A percentile compares a stretch with the other conserved stretches of the same genome.
Conservation (phyloP, 257 asterid genomes). For the Dorcoceras hygrometricum region DNA sequence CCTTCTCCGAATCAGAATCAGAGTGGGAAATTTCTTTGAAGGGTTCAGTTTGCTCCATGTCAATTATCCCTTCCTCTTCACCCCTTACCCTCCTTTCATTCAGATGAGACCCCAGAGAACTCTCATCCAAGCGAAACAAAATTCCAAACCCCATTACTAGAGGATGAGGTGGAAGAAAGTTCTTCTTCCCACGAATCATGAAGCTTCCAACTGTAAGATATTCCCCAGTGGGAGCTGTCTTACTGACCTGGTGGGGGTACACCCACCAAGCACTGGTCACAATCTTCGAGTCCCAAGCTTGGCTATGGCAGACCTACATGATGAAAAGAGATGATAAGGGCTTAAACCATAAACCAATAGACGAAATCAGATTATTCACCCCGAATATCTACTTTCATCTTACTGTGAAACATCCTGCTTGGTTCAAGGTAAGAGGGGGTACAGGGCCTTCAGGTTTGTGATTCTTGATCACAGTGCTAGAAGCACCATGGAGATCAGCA, state of each 20-base stretch:
- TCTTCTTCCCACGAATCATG: slow-evolving; percentile 98
- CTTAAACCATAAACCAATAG: neutral
- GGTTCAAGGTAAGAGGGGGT: slow-evolving; percentile 96
- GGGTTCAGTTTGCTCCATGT: slow-evolving; percentile 50
- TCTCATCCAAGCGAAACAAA: slow-evolving; percentile 91
- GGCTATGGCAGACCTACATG: slow-evolving; percentile 90
- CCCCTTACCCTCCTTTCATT: slow-evolving; percentile 97
- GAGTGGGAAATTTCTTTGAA: slow-evolving; percentile 64
- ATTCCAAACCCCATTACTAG: slow-evolving; percentile 97
- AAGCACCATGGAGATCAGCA: slow-evolving; percentile 98
- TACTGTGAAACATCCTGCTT: slow-evolving; percentile 95
- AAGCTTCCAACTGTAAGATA: slow-evolving; percentile 98
- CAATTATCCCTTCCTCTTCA: slow-evolving; percentile 81
- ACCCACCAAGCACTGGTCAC: slow-evolving; percentile 99
- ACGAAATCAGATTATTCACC: slow-evolving; percentile 14
- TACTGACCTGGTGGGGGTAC: slow-evolving; percentile 93
- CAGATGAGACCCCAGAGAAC: slow-evolving; percentile 95
- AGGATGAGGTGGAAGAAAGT: slow-evolving; percentile 95
- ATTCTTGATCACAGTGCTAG: slow-evolving; percentile 96
- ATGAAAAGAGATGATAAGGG: slow-evolving; percentile 22
- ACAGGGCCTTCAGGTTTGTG: slow-evolving; percentile 85
- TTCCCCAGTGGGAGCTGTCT: slow-evolving; percentile 98
- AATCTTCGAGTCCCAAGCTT: slow-evolving; percentile 98
- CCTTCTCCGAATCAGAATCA: slow-evolving; percentile 50
- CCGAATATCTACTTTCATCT: slow-evolving; percentile 27